Conservation (phyloP, 257 asterid species). For the Solanum bulbocastanum region DNA sequence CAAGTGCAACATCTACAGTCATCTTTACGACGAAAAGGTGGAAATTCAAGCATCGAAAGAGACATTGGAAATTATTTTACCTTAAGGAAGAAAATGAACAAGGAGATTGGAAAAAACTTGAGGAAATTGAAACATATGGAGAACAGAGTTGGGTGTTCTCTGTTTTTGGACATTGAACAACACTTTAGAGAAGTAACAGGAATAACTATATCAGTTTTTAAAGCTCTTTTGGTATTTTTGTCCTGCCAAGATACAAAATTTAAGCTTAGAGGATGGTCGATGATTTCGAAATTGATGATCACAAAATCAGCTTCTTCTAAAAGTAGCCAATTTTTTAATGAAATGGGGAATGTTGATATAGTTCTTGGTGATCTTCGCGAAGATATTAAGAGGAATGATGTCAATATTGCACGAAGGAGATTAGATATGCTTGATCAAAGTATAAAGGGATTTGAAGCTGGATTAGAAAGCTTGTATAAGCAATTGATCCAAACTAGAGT, state of each 20-base stretch:
- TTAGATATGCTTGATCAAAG: conserved; percentile 21
- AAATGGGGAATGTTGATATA: conserved; percentile 31
- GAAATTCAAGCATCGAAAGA: conserved; percentile 19
- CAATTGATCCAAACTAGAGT: conserved; percentile 22
- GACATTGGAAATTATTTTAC: conserved; percentile 23
- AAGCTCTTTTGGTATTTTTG: conserved; percentile 29
- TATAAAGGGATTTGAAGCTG: conserved; percentile 17
- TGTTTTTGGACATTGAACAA: conserved; percentile 2
- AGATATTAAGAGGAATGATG: conserved; percentile 7
- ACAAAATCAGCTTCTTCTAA: conserved; percentile 6
- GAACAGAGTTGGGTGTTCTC: conserved; percentile 1
- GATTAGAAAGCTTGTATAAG: conserved; percentile 22
- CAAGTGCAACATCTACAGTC: conserved; percentile 50
- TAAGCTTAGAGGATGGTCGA: conserved; percentile 19
- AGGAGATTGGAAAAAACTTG: conserved; percentile 32
- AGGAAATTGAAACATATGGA: conserved; percentile 41
- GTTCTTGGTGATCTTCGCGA: conserved; percentile 22
- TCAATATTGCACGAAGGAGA: conserved; percentile 16
- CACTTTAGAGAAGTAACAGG: conserved; percentile 18
- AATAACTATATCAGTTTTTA: conserved; percentile 19
- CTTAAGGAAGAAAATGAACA: conserved; percentile 43
- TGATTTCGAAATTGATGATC: conserved; percentile 25
- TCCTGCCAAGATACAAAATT: conserved; percentile 30
- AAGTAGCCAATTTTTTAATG: conserved; percentile 8
- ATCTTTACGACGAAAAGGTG: conserved; percentile 50